Evolutionary conservation across 768 basidiomycete genomes (phyloP).

Genomic region (Auricularia cornea): DNA sequence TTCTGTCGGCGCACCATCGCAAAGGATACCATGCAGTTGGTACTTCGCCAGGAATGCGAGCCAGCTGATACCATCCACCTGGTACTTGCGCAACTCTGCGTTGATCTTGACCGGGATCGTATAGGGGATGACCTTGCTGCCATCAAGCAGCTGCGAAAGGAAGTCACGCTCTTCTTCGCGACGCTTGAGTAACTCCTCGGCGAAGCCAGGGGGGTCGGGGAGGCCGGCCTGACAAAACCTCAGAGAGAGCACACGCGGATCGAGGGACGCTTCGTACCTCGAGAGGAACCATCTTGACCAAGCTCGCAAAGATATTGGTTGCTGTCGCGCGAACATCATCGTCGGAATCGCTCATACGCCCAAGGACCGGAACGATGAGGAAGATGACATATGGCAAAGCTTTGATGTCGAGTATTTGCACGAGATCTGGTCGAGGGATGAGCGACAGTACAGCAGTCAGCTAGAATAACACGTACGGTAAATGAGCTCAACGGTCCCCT

Average conservation of each 20-base stretch:
- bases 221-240: conserved; percentile 63
- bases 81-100: conserved; percentile 92
- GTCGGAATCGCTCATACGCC: conserved; percentile 92
- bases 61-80: conserved; percentile 98
- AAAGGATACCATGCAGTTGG: conserved; percentile 94
- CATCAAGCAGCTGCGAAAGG: conserved; percentile 87
- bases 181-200: conserved; percentile 75
- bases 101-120: conserved; percentile 79
- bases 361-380: conserved; percentile 90
- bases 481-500: conserved; percentile 84
- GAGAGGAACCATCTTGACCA: conserved; percentile 97
- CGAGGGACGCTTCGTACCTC: conserved; percentile 48
- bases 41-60: conserved; percentile 96
- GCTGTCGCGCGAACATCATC: conserved; percentile 87
- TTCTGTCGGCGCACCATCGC: conserved; percentile 62
- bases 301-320: conserved; percentile 93
- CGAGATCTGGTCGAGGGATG: conserved; percentile 56
- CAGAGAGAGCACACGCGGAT: not conserved
- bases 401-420: conserved; percentile 86
- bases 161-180: conserved; percentile 86
- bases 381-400: conserved; percentile 95
- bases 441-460: not conserved
- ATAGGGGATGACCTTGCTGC: conserved; percentile 89
- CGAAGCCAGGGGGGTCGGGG: conserved; percentile 93
- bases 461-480: conserved; percentile 66